Evolutionary conservation across 2,329 filamentous ascomycete species (phyloP).

Genomic region (Stemphylium lycopersici): DNA sequence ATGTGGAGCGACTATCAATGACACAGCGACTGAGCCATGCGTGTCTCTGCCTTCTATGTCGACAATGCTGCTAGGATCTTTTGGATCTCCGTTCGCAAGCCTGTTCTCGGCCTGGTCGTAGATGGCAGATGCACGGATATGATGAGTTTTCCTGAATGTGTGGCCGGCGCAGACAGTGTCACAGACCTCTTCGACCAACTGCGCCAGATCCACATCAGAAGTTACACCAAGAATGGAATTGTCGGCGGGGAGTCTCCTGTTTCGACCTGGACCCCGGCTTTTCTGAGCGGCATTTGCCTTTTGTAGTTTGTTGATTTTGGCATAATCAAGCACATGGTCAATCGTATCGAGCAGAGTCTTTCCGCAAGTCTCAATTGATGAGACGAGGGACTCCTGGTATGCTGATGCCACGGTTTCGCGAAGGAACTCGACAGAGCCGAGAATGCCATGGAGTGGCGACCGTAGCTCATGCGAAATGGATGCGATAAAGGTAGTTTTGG

Average conservation of each 20-base stretch:
- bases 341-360: constrained; percentile 50
- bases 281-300: constrained; percentile 27
- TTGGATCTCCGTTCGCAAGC: constrained; percentile 20
- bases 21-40: constrained; percentile 33
- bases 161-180: constrained; percentile 62
- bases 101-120: constrained; percentile 30
- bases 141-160: constrained; percentile 44
- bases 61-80: background rate
- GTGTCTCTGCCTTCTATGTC: constrained; percentile 25
- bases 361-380: constrained; percentile 46
- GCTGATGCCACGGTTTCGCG: constrained; percentile 36
- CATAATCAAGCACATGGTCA: constrained; percentile 47
- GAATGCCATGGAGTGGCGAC: constrained; percentile 66
- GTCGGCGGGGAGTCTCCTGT: constrained; percentile 34
- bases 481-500: constrained; percentile 51
- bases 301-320: constrained; percentile 46
- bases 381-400: constrained; percentile 51
- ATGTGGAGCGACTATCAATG: constrained; percentile 38
- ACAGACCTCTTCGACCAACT: constrained; percentile 58
- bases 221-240: constrained; percentile 41
- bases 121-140: constrained; percentile 28
- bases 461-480: constrained; percentile 57
- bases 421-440: constrained; percentile 52
- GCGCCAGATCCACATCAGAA: constrained; percentile 38
- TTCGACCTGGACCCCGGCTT: constrained; percentile 21